Percentiles rank a stretch among this genome's conserved stretches.
Evolutionary conservation across 192 early-diverging fungal species (phyloP).

Genomic region (Coemansia sp.): DNA sequence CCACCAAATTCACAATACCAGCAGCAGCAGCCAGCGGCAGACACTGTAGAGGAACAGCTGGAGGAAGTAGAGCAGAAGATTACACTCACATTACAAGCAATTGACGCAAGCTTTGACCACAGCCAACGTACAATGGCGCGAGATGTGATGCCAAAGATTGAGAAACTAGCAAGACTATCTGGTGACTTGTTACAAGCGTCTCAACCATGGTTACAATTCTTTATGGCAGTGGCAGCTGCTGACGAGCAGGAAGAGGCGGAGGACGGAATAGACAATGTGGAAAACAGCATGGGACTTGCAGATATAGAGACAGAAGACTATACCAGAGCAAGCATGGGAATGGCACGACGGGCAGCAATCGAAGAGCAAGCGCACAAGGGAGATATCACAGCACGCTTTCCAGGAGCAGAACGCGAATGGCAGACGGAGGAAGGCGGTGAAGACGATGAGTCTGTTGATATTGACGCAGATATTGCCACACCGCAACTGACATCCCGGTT

Average conservation of each 20-base stretch:
- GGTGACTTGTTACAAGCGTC: constrained; percentile 46
- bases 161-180: constrained; percentile 38
- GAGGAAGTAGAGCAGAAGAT: constrained; percentile 56
- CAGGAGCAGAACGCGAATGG: neutral
- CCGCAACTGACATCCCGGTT: constrained; percentile 53
- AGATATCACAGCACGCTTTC: constrained; percentile 53
- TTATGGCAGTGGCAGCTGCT: constrained; percentile 47
- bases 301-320: constrained; percentile 14
- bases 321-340: constrained; percentile 6
- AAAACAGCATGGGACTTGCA: neutral
- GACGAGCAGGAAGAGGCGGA: constrained; percentile 24
- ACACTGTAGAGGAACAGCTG: constrained; percentile 31
- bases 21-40: constrained; percentile 6
- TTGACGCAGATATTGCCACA: constrained; percentile 46
- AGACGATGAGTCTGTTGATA: constrained; percentile 23
- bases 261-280: neutral
- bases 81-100: constrained; percentile 45
- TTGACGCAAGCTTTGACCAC: constrained; percentile 54
- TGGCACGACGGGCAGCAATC: constrained; percentile 25
- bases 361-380: constrained; percentile 33
- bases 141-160: constrained; percentile 52
- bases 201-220: constrained; percentile 54
- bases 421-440: constrained; percentile 12
- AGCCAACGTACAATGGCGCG: constrained; percentile 51
- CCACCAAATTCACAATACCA: constrained; percentile 7